A percentile compares a stretch with the other conserved stretches of the same genome.
Evolutionary conservation across 2,329 filamentous ascomycete genomes (phyloP).

Genomic region (Exophiala bonariae): DNA sequence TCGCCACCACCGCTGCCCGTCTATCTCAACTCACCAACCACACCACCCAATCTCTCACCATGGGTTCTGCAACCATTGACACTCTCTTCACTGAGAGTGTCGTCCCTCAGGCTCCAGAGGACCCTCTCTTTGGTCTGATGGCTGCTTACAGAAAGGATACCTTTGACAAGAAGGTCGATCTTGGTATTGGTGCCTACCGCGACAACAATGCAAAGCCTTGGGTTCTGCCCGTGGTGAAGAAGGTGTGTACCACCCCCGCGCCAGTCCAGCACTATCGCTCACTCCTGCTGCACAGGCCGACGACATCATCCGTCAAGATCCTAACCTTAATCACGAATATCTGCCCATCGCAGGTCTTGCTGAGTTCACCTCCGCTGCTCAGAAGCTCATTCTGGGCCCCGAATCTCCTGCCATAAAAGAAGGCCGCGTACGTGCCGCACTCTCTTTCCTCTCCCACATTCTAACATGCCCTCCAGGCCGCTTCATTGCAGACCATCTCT

Average conservation of each 20-base stretch:
- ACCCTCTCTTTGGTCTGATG: slow-evolving; percentile 92
- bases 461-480: slow-evolving; percentile 46
- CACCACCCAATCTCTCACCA: slow-evolving; percentile 37
- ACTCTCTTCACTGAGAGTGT: slow-evolving; percentile 73
- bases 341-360: slow-evolving; percentile 89
- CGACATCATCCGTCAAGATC: slow-evolving; percentile 82
- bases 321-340: slow-evolving; percentile 95
- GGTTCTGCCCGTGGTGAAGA: slow-evolving; percentile 93
- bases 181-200: slow-evolving; percentile 93
- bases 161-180: slow-evolving; percentile 78
- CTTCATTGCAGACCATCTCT: slow-evolving; percentile 91
- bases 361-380: slow-evolving; percentile 83
- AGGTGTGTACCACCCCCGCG: slow-evolving; percentile 56
- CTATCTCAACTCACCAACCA: slow-evolving; percentile 67
- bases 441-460: not conserved
- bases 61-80: slow-evolving; percentile 52
- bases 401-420: slow-evolving; percentile 80
- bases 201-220: slow-evolving; percentile 96
- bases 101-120: slow-evolving; percentile 89
- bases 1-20: slow-evolving; percentile 35
- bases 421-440: slow-evolving; percentile 62
- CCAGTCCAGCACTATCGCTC: not conserved
- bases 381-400: slow-evolving; percentile 80
- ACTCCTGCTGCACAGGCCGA: slow-evolving; percentile 66
- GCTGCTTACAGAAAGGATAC: slow-evolving; percentile 81